phyloP scores from a whole-genome alignment of 2,329 filamentous ascomycete species.

The Arthrobotrys musiformis region DNA sequence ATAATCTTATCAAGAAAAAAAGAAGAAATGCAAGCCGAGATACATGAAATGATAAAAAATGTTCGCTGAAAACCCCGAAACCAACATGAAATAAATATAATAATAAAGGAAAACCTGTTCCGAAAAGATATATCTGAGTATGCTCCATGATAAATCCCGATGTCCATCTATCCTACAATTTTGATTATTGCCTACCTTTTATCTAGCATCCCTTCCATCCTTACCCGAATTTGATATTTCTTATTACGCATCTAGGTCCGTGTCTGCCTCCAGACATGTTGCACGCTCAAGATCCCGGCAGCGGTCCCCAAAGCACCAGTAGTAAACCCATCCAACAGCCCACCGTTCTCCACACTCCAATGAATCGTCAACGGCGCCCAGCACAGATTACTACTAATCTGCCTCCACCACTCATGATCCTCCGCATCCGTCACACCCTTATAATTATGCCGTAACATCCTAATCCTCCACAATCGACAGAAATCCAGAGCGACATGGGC shows the following conservation, averaged over 20 bases:
- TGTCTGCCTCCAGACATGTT: conserved; percentile 65
- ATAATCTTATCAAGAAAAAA: neutral
- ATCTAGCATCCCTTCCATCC: neutral
- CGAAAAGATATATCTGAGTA: conserved; percentile 10
- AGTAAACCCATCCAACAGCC: conserved; percentile 69
- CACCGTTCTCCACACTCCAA: conserved; percentile 78
- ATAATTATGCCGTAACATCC: conserved; percentile 57
- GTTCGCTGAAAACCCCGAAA: conserved; percentile 39
- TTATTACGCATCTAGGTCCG: conserved; percentile 53
- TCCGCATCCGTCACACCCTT: conserved; percentile 59
- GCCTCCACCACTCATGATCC: conserved; percentile 72
- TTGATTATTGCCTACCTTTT: neutral
- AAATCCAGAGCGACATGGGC: conserved; percentile 81
- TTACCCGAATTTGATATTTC: too few relatives aligned
- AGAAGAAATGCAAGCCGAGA: conserved; percentile 18
- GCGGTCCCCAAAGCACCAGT: conserved; percentile 71
- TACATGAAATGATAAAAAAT: conserved; percentile 12
- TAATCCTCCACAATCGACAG: conserved; percentile 69
- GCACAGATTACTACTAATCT: conserved; percentile 75
- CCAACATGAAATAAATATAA: too few relatives aligned
- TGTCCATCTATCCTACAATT: conserved; percentile 35
- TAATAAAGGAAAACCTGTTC: conserved; percentile 21
- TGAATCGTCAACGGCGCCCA: conserved; percentile 84
- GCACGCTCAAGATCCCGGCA: conserved; percentile 64
- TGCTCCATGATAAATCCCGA: conserved; percentile 23